Base-by-base conservation (phyloP, 2,329 filamentous ascomycete species). In the Ascochyta lentis region DNA sequence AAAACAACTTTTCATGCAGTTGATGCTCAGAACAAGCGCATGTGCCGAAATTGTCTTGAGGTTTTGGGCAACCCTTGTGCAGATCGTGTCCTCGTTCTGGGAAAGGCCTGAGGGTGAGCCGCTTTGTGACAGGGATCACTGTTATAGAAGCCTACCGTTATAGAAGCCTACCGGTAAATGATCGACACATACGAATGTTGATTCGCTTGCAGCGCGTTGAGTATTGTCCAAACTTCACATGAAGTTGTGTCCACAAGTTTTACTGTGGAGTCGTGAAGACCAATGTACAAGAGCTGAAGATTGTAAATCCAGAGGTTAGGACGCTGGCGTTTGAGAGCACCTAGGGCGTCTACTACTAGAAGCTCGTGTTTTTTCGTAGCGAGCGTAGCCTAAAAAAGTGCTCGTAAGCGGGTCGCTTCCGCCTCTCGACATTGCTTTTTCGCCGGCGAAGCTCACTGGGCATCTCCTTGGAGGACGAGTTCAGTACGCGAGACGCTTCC, bases 31-130 rank as follows among this genome's bases (percentile, higher is more conserved):
- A 56, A 43, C 29, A 24, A 42, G 31, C 37, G 38, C 29, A 19
- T 33, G 27, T 42, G 29, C 35, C 35, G 46, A 23, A 34, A 19
- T 10, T 3, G 19, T 37, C 3, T 16, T 22, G 15, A 31, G n/a
- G 12, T 4, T 40, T 42, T 26, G 37, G 40, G 19, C 24, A 19
- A 42, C 23, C 53, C 47, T 43, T 43, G 53, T 22, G 47, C 38
- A 51, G 53, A 56, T 56, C 53, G 12, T 22, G 16, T 3, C 12
- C n/a, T 31, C 38, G 7, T 51, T 48, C 4, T 26, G 33, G 48
- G 4, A 15, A 51, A 51, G 47, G n/a, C 15, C 26, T 4, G 31
- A 35, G 26, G 24, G 22, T 26, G 53, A 43, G 42, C 47, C 37
- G 37, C 31, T n/a, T 22, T 16, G 23, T 13, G 12, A 22, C 53